Evolutionary conservation across 192 early-diverging fungal species (phyloP).

Genomic region (Dimargaris cristalligena): DNA sequence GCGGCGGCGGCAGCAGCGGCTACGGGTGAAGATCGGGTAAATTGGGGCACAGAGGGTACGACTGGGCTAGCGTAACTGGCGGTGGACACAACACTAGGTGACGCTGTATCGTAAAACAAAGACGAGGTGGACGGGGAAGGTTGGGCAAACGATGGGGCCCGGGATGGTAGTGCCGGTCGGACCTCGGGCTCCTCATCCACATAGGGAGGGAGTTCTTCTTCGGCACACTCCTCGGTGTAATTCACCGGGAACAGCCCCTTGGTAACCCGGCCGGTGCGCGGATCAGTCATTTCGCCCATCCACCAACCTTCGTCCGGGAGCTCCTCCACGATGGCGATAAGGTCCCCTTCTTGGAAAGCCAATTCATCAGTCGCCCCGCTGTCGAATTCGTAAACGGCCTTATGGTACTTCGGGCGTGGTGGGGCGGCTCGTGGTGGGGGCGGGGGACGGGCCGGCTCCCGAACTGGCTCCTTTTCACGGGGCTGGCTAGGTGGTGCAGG

Average conservation of each 20-base stretch:
- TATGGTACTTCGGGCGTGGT: slow-evolving; percentile 39
- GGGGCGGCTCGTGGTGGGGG: slow-evolving; percentile 19
- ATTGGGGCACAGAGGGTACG: no score
- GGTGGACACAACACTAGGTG: no score
- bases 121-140: no score
- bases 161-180: slow-evolving; percentile 12
- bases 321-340: slow-evolving; percentile 69
- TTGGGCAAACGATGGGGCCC: no score
- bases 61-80: no score
- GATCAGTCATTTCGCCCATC: slow-evolving; percentile 65
- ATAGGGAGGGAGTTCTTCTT: background rate
- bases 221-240: slow-evolving; percentile 45
- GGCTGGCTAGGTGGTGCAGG: slow-evolving; percentile 27
- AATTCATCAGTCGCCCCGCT: slow-evolving; percentile 67
- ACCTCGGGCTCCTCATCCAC: slow-evolving; percentile 18
- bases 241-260: slow-evolving; percentile 89
- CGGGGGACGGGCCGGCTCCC: no score
- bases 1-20: slow-evolving; percentile 20
- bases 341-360: slow-evolving; percentile 63
- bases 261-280: slow-evolving; percentile 20
- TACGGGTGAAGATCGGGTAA: no score
- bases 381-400: slow-evolving; percentile 64
- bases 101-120: no score
- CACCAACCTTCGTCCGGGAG: slow-evolving; percentile 86
- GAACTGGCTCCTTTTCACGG: no score